A percentile compares a stretch with the other conserved stretches of the same genome.
These are phyloP conservation scores for Fusarium subglutinans DNA, from an alignment of 2,329 filamentous ascomycete genomes.

Conservation along the genomic window DNA sequence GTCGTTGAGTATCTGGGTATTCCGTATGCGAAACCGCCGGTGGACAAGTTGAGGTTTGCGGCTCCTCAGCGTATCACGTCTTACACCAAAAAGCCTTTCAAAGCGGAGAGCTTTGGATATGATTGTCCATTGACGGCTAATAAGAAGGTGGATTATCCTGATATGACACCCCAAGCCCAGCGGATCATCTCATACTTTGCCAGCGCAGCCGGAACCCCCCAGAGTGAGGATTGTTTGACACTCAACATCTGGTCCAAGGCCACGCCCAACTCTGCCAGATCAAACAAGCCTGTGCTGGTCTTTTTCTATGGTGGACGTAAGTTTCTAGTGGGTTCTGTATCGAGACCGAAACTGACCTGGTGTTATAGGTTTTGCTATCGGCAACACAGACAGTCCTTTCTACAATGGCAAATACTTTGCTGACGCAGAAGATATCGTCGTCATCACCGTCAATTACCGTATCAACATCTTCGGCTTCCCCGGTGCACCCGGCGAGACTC, in stretches of 20 bases:
- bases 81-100: not conserved
- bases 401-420: conserved; percentile 57
- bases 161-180: conserved; percentile 32
- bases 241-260: conserved; percentile 38
- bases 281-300: conserved; percentile 33
- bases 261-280: conserved; percentile 15
- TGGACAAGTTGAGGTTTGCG: conserved; percentile 50
- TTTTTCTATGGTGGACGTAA: conserved; percentile 39
- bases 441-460: conserved; percentile 60
- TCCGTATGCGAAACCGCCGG: conserved; percentile 51
- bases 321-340: not conserved
- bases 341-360: not conserved
- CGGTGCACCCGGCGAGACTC: conserved; percentile 37
- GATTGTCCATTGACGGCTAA: conserved; percentile 32
- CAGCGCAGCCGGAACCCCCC: conserved; percentile 21
- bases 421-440: conserved; percentile 53
- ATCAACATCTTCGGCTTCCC: conserved; percentile 55
- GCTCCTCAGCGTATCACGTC: conserved; percentile 44
- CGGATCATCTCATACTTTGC: conserved; percentile 35
- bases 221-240: conserved; percentile 38
- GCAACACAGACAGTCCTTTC: conserved; percentile 49
- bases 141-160: conserved; percentile 32
- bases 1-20: conserved; percentile 54
- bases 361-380: conserved; percentile 47
- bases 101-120: conserved; percentile 22